Evolutionary conservation across 2,329 filamentous ascomycete species (phyloP).

Genomic region (Penicillium brevicompactum): DNA sequence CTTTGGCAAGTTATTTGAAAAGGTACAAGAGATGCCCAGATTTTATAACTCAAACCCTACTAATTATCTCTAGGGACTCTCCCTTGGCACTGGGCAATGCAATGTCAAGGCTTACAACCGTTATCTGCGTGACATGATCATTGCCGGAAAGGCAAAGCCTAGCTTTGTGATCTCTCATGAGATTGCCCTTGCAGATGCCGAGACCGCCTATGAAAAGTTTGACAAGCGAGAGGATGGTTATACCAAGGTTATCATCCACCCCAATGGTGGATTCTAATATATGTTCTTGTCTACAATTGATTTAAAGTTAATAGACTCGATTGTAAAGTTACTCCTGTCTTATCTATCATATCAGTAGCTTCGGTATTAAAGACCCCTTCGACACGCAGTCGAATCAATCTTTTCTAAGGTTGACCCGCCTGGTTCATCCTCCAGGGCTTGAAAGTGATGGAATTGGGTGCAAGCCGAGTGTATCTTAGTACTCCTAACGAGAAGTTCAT

Average conservation of each 20-base stretch:
- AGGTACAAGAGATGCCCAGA: constrained; percentile 43
- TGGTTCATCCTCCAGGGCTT: too few species aligned
- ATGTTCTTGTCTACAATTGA: not conserved
- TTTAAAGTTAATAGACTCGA: not conserved
- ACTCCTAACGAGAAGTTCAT: too few species aligned
- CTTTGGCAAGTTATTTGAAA: constrained; percentile 70
- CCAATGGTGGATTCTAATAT: constrained; percentile 52
- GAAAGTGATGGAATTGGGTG: too few species aligned
- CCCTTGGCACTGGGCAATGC: constrained; percentile 64
- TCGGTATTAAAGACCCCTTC: too few species aligned
- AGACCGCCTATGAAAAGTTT: constrained; percentile 65
- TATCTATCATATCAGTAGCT: too few species aligned
- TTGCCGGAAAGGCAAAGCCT: constrained; percentile 65
- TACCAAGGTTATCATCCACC: constrained; percentile 69
- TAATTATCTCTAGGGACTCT: constrained; percentile 51
- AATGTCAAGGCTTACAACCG: constrained; percentile 71
- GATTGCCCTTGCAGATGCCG: constrained; percentile 63
- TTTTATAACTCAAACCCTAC: not conserved
- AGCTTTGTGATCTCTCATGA: constrained; percentile 69
- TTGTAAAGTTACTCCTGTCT: too few species aligned
- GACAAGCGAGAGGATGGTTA: constrained; percentile 67
- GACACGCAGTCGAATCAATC: too few species aligned
- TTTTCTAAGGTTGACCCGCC: too few species aligned
- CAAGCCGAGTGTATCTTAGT: too few species aligned
- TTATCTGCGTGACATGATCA: constrained; percentile 66